Conservation (phyloP, 139 green algal genomes). For the Asterochloris sp. region DNA sequence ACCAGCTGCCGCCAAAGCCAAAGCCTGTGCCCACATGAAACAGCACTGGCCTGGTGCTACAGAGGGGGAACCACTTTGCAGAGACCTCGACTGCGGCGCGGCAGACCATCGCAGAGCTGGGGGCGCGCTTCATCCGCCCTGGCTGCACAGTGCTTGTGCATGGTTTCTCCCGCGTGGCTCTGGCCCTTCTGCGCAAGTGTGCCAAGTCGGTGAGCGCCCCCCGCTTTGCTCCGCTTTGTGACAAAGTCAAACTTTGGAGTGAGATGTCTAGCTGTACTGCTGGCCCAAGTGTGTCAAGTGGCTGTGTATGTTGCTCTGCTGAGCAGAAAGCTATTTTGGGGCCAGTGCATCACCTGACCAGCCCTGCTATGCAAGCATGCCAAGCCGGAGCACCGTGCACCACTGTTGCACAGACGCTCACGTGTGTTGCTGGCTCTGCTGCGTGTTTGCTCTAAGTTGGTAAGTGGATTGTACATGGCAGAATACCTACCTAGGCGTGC, state of each 20-base stretch:
- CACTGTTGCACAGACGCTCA: too few relatives aligned
- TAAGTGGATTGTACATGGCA: too few relatives aligned
- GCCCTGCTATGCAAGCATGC: too few relatives aligned
- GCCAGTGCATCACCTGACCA: too few relatives aligned
- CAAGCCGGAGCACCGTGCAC: too few relatives aligned
- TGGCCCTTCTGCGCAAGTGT: slow-evolving; percentile 73
- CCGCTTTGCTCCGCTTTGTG: background rate
- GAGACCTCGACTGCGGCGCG: slow-evolving; percentile 80
- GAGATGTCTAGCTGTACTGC: background rate
- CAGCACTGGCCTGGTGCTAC: slow-evolving; percentile 19
- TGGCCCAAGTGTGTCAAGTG: background rate
- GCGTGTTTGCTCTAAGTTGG: too few relatives aligned
- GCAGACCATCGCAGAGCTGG: slow-evolving; percentile 82
- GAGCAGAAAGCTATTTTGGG: background rate
- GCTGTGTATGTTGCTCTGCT: background rate
- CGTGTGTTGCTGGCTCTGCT: too few relatives aligned
- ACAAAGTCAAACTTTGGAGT: background rate
- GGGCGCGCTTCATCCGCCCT: slow-evolving; percentile 78
- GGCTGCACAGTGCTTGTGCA: slow-evolving; percentile 79
- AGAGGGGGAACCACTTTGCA: slow-evolving; percentile 77
- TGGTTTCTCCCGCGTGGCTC: slow-evolving; percentile 86
- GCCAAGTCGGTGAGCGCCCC: slow-evolving; percentile 34
- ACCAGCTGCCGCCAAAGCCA: too few relatives aligned
- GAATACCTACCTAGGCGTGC: too few relatives aligned
- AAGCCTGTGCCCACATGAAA: too few relatives aligned